Percentiles rank a stretch among this genome's conserved stretches.
Evolutionary conservation across 345 rosid species (phyloP).

Genomic region (Aethionema arabicum): DNA sequence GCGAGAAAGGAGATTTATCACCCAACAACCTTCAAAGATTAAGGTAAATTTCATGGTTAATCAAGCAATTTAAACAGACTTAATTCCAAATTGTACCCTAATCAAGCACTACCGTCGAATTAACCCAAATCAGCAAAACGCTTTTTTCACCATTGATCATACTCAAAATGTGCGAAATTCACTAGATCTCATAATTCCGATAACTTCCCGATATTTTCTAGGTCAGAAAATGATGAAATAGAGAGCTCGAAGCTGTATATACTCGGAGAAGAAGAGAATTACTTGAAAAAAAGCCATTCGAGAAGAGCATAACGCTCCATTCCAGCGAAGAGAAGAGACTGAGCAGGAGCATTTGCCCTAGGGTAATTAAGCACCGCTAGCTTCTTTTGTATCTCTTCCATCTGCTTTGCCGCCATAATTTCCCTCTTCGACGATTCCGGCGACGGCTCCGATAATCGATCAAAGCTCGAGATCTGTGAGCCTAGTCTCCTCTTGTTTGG

Average conservation of each 20-base stretch:
- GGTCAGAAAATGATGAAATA: not conserved
- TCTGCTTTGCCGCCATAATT: conserved; percentile 83
- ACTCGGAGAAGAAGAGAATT: conserved; percentile 7
- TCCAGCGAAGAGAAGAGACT: conserved; percentile 97
- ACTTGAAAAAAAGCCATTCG: conserved; percentile 92
- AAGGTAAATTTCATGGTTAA: not conserved
- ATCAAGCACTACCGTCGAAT: conserved; percentile 2
- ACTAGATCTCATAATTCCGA: not conserved
- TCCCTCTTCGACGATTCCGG: conserved; percentile 8
- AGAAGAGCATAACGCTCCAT: conserved; percentile 98
- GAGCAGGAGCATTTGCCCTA: conserved; percentile 88
- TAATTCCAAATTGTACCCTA: conserved; percentile 2
- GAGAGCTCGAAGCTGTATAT: not conserved
- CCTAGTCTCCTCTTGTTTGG: conserved; percentile 9
- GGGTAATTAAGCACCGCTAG: conserved; percentile 62
- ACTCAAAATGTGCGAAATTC: conserved; percentile 2
- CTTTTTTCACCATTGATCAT: not conserved
- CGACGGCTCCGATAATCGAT: conserved; percentile 21
- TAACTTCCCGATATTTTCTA: not conserved
- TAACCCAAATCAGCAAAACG: conserved; percentile 14
- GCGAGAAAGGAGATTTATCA: conserved; percentile 94
- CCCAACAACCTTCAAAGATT: conserved; percentile 63
- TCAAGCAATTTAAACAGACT: conserved; percentile 6
- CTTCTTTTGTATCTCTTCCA: conserved; percentile 93
- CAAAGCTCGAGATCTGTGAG: conserved; percentile 33